Conservation (phyloP, 768 basidiomycete species). For the Tylopilus vinaceipallidus region DNA sequence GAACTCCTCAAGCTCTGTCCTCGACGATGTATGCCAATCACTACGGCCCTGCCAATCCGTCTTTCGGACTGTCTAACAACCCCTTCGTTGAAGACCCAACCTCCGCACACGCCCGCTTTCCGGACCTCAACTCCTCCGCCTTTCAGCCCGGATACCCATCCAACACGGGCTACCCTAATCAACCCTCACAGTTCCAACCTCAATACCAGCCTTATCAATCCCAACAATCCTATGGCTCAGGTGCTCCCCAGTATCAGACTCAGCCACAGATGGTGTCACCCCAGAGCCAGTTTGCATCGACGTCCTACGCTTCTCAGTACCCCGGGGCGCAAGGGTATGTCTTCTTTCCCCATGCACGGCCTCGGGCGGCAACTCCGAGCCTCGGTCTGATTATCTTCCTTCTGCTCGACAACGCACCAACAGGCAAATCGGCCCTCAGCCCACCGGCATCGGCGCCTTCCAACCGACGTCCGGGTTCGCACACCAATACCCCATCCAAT, state of each 20-base stretch:
- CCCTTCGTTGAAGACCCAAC: slow-evolving; percentile 61
- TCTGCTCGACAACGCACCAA: not conserved
- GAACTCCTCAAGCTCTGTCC: not conserved
- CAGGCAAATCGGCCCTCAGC: slow-evolving; percentile 32
- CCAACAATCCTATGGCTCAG: slow-evolving; percentile 15
- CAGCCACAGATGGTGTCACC: slow-evolving; percentile 19
- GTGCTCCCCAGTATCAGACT: slow-evolving; percentile 9
- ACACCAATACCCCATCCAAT: slow-evolving; percentile 40
- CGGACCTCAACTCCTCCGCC: slow-evolving; percentile 48
- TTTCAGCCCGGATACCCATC: slow-evolving; percentile 16
- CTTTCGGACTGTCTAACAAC: slow-evolving; percentile 50
- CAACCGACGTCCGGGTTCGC: slow-evolving; percentile 58
- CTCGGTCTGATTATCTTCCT: not conserved
- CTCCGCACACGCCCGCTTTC: slow-evolving; percentile 54
- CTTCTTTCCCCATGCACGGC: not conserved
- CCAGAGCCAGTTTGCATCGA: slow-evolving; percentile 23
- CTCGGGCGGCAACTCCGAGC: not conserved
- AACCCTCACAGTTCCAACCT: slow-evolving; percentile 35
- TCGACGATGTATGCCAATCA: slow-evolving; percentile 40
- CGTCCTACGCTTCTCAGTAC: slow-evolving; percentile 26
- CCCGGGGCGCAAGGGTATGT: slow-evolving; percentile 23
- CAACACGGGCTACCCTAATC: slow-evolving; percentile 24
- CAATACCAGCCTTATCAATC: slow-evolving; percentile 35
- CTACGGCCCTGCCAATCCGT: slow-evolving; percentile 30
- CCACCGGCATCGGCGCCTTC: slow-evolving; percentile 32